Conservation (phyloP, 2,329 filamentous ascomycete genomes). For the Macrophomina pseudophaseolina region DNA sequence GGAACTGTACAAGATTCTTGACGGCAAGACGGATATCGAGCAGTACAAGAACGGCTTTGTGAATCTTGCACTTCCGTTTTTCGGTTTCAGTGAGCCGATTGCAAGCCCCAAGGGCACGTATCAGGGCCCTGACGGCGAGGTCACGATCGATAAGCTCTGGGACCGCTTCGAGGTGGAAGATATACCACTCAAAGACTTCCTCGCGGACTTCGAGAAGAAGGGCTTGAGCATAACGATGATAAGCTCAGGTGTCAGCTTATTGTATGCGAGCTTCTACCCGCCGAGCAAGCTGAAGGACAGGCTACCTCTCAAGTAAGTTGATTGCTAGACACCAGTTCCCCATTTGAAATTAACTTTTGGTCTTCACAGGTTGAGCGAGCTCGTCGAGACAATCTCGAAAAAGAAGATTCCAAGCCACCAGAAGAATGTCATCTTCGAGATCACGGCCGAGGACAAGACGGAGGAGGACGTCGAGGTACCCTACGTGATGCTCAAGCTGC, state of each 20-base stretch:
- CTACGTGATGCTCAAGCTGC: slow-evolving; percentile 87
- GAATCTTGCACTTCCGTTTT: slow-evolving; percentile 95
- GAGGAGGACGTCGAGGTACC: slow-evolving; percentile 97
- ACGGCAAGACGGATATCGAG: slow-evolving; percentile 95
- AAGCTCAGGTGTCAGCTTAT: slow-evolving; percentile 92
- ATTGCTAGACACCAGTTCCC: background rate
- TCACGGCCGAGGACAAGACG: slow-evolving; percentile 85
- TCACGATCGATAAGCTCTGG: slow-evolving; percentile 94
- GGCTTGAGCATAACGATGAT: slow-evolving; percentile 89
- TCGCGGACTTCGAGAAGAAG: slow-evolving; percentile 79
- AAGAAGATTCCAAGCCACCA: slow-evolving; percentile 90
- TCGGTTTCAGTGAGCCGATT: slow-evolving; percentile 97
- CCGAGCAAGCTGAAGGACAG: slow-evolving; percentile 83
- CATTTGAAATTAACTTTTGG: background rate
- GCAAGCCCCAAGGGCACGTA: slow-evolving; percentile 92
- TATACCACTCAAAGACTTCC: slow-evolving; percentile 81
- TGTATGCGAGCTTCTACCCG: slow-evolving; percentile 94
- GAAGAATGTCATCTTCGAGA: slow-evolving; percentile 95
- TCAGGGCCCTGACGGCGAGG: slow-evolving; percentile 74
- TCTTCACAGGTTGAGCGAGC: slow-evolving; percentile 73
- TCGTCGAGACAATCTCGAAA: slow-evolving; percentile 88
- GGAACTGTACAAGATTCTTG: slow-evolving; percentile 94
- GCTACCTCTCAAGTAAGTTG: slow-evolving; percentile 69
- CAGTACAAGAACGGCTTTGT: slow-evolving; percentile 99
- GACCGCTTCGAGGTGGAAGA: slow-evolving; percentile 92